A percentile compares a stretch with the other conserved stretches of the same genome.
phyloP scores from a whole-genome alignment of 495 filamentous ascomycete species.

The Bacidia gigantensis region DNA sequence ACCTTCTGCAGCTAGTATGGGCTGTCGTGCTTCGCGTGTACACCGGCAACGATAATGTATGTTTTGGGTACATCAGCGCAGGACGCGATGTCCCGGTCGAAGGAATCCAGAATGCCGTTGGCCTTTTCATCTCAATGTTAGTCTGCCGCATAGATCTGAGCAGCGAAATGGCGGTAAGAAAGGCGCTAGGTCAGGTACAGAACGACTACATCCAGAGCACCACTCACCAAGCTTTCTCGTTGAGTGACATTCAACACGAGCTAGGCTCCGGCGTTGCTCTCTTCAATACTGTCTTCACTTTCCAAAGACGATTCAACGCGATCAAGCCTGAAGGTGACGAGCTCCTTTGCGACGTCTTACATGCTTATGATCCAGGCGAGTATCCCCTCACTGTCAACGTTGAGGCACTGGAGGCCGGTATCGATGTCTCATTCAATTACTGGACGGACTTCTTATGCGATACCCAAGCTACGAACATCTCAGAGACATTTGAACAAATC shows the following conservation, averaged over 20 bases:
- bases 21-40: constrained; percentile 39
- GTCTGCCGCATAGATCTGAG: constrained; percentile 33
- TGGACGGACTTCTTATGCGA: constrained; percentile 26
- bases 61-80: constrained; percentile 42
- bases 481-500: constrained; percentile 27
- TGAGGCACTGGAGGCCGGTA: constrained; percentile 29
- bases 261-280: constrained; percentile 27
- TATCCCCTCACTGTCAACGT: constrained; percentile 47
- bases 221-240: constrained; percentile 23
- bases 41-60: constrained; percentile 40
- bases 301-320: constrained; percentile 15
- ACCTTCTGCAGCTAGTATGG: constrained; percentile 40
- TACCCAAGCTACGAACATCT: constrained; percentile 25
- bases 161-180: constrained; percentile 24
- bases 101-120: constrained; percentile 39
- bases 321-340: background rate
- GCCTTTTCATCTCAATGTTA: constrained; percentile 44
- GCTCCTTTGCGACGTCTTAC: constrained; percentile 8
- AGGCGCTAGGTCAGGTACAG: constrained; percentile 26
- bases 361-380: constrained; percentile 22
- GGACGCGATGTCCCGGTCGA: constrained; percentile 35
- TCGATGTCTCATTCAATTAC: constrained; percentile 29
- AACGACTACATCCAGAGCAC: constrained; percentile 25
- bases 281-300: constrained; percentile 40
- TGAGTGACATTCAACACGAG: constrained; percentile 29